Evolutionary conservation across 306 rosid species (phyloP).

Genomic region (cucumber (Cucumis sativus)): DNA sequence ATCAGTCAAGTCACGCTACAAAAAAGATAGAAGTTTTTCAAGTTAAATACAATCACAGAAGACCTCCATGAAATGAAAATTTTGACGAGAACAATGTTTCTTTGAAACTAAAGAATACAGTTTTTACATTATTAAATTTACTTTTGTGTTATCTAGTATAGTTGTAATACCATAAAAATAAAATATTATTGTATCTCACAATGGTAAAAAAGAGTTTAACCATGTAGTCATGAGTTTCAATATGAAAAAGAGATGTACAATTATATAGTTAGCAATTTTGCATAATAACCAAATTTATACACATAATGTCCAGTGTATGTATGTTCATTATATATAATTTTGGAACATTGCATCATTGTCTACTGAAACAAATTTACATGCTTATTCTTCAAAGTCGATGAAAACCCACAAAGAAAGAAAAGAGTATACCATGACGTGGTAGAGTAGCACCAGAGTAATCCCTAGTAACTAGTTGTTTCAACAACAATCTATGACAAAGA

Average conservation of each 20-base stretch:
- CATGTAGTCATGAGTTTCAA: constrained; percentile 92
- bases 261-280: background rate
- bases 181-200: constrained; percentile 50
- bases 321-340: background rate
- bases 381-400: background rate
- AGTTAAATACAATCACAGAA: background rate
- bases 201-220: constrained; percentile 57
- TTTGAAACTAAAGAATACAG: background rate
- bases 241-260: constrained; percentile 29
- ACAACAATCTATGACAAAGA: constrained; percentile 36
- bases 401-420: background rate
- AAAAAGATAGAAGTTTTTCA: background rate
- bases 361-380: background rate
- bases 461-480: constrained; percentile 81
- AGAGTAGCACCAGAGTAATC: constrained; percentile 6
- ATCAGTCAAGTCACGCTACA: constrained; percentile 83
- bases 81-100: background rate
- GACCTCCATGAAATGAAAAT: background rate
- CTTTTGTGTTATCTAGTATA: background rate
- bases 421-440: no score
- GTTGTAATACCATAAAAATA: background rate
- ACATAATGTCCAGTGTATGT: background rate
- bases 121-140: background rate
- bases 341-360: background rate
- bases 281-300: background rate